Percentiles rank a stretch among this genome's conserved stretches.
Conservation (phyloP, 2,329 filamentous ascomycete genomes). For the Phyllosticta citribraziliensis region DNA sequence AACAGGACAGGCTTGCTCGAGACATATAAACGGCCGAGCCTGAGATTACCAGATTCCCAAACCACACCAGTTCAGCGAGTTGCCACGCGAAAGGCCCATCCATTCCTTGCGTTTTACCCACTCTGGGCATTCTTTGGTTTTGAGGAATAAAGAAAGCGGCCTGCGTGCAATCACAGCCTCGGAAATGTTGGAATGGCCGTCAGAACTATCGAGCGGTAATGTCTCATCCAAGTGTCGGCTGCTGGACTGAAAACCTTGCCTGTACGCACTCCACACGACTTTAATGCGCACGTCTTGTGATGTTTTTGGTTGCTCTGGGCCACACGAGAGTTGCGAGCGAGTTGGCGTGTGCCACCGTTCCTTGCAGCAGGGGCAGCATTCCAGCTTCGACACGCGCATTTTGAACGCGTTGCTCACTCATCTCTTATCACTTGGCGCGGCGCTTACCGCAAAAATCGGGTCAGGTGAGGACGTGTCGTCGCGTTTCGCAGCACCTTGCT, state of each 20-base stretch:
- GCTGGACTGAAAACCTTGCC: not conserved
- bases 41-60: constrained; percentile 11
- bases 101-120: constrained; percentile 24
- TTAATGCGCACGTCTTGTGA: not conserved
- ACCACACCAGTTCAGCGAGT: constrained; percentile 10
- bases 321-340: too few relatives aligned
- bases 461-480: constrained; percentile 18
- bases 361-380: constrained; percentile 17
- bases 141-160: constrained; percentile 5
- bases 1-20: constrained; percentile 1
- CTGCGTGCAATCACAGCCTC: not conserved
- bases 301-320: not conserved
- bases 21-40: constrained; percentile 6
- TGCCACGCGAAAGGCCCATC: constrained; percentile 15
- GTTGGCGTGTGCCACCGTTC: constrained; percentile 6
- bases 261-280: too few relatives aligned
- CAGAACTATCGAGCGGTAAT: not conserved
- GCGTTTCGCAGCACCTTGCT: constrained; percentile 10
- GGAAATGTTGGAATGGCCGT: not conserved
- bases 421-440: constrained; percentile 9
- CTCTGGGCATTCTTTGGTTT: constrained; percentile 20
- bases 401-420: constrained; percentile 8
- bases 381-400: constrained; percentile 7
- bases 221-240: not conserved
- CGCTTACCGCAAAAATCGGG: constrained; percentile 7